phyloP scores from a whole-genome alignment of 2,329 filamentous ascomycete species.

The Pseudodiploospora longispora region DNA sequence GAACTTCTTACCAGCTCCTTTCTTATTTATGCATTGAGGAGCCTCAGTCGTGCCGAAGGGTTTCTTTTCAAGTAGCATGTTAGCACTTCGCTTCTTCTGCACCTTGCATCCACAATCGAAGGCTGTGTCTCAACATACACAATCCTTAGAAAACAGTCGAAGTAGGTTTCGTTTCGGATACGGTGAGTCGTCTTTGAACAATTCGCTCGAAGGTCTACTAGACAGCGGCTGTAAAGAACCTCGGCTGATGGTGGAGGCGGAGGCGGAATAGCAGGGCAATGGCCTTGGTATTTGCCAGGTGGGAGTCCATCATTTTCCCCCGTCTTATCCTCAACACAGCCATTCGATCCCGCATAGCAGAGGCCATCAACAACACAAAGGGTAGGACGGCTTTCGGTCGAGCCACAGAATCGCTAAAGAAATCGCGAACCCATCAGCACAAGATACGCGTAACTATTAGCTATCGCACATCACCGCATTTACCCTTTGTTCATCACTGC shows the following conservation, averaged over 20 bases:
- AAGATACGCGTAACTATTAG: no score
- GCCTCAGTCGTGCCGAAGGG: not conserved
- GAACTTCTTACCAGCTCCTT: not conserved
- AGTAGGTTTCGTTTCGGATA: not conserved
- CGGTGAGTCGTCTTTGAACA: not conserved
- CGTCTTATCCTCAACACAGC: not conserved
- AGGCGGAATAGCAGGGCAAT: not conserved
- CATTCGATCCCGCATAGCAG: not conserved
- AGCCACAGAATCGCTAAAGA: not conserved
- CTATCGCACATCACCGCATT: not conserved
- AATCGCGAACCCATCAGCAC: no score
- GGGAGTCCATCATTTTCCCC: slow-evolving; percentile 1
- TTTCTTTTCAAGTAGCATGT: not conserved
- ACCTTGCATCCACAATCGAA: not conserved
- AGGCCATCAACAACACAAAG: not conserved
- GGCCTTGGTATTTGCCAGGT: not conserved
- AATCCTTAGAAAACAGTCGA: not conserved
- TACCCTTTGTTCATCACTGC: not conserved
- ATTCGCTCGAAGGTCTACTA: not conserved
- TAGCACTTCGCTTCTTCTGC: not conserved
- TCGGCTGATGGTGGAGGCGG: slow-evolving; percentile 2
- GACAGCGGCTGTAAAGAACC: not conserved
- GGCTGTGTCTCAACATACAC: not conserved
- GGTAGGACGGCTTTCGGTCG: not conserved
- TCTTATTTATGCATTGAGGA: slow-evolving; percentile 1